Conservation (phyloP, 768 basidiomycete genomes). For the Mycena chlorophos region DNA sequence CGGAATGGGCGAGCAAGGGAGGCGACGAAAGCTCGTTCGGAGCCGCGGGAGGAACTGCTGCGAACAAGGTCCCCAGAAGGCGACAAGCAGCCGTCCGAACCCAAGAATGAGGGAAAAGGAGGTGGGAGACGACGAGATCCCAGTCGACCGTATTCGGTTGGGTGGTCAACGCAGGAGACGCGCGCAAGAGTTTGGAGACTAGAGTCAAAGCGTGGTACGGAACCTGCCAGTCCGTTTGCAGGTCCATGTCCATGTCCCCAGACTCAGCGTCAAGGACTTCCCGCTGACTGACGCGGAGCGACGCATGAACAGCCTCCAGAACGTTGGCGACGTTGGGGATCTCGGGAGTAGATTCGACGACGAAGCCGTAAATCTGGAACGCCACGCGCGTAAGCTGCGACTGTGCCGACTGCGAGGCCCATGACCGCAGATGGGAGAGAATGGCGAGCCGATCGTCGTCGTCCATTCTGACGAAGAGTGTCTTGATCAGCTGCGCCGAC, state of each 20-base stretch:
- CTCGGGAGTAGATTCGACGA: constrained; percentile 62
- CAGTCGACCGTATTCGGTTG: constrained; percentile 57
- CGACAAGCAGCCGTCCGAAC: constrained; percentile 81
- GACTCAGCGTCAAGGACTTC: constrained; percentile 42
- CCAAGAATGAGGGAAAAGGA: constrained; percentile 93
- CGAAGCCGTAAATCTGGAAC: constrained; percentile 78
- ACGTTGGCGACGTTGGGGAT: constrained; percentile 47
- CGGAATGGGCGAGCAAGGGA: constrained; percentile 45
- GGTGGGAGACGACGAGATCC: constrained; percentile 59
- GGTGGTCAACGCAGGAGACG: constrained; percentile 51
- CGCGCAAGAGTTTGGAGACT: constrained; percentile 59
- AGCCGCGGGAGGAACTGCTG: constrained; percentile 45
- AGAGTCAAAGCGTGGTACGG: constrained; percentile 79
- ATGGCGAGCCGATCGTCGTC: constrained; percentile 55
- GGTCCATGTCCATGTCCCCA: constrained; percentile 50
- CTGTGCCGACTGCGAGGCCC: constrained; percentile 68
- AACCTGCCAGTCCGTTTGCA: constrained; percentile 74
- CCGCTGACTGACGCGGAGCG: constrained; percentile 46
- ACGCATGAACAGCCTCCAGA: constrained; percentile 54
- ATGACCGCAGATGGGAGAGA: constrained; percentile 72
- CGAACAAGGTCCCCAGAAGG: constrained; percentile 70
- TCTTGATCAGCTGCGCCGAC: constrained; percentile 81
- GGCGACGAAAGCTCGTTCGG: constrained; percentile 45
- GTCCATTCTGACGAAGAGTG: constrained; percentile 68
- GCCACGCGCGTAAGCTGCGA: constrained; percentile 69